phyloP scores from a whole-genome alignment of 1,284 basidiomycete genomes.

The Cryptococcus sp. region DNA sequence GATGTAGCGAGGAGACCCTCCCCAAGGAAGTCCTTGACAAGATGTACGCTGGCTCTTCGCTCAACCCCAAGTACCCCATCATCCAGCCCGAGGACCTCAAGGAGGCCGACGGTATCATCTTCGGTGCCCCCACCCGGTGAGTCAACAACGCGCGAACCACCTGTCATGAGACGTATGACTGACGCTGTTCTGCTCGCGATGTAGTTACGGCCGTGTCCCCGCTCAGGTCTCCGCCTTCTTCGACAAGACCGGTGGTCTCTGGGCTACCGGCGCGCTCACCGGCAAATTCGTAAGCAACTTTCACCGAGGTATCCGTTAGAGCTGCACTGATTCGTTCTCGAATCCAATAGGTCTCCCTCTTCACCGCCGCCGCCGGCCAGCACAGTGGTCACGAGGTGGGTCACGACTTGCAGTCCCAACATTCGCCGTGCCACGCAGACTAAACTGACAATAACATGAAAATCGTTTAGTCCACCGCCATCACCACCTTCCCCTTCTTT shows the following conservation, averaged over 20 bases:
- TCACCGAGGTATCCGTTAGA: neutral
- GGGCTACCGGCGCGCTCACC: slow-evolving; percentile 66
- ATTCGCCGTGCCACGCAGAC: too few species aligned
- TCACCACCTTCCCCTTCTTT: slow-evolving; percentile 69
- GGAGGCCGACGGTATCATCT: slow-evolving; percentile 59
- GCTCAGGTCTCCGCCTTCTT: slow-evolving; percentile 59
- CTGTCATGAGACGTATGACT: neutral
- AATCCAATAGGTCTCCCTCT: slow-evolving; percentile 13
- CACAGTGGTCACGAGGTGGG: slow-evolving; percentile 54
- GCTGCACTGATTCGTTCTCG: too few species aligned
- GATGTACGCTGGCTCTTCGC: slow-evolving; percentile 65
- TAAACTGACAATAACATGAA: neutral
- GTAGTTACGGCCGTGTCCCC: slow-evolving; percentile 57
- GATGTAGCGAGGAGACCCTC: slow-evolving; percentile 77
- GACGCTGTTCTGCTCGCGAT: neutral
- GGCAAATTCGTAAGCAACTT: slow-evolving; percentile 68
- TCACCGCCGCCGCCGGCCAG: slow-evolving; percentile 44
- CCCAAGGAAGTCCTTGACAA: slow-evolving; percentile 70
- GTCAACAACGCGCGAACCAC: neutral
- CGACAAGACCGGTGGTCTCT: slow-evolving; percentile 73
- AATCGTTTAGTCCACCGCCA: slow-evolving; percentile 58
- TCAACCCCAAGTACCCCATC: slow-evolving; percentile 66
- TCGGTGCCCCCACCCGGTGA: slow-evolving; percentile 69
- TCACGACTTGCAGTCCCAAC: neutral
- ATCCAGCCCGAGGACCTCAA: slow-evolving; percentile 67